Conservation (phyloP, 1,284 basidiomycete species). For the Tilletia horrida region DNA sequence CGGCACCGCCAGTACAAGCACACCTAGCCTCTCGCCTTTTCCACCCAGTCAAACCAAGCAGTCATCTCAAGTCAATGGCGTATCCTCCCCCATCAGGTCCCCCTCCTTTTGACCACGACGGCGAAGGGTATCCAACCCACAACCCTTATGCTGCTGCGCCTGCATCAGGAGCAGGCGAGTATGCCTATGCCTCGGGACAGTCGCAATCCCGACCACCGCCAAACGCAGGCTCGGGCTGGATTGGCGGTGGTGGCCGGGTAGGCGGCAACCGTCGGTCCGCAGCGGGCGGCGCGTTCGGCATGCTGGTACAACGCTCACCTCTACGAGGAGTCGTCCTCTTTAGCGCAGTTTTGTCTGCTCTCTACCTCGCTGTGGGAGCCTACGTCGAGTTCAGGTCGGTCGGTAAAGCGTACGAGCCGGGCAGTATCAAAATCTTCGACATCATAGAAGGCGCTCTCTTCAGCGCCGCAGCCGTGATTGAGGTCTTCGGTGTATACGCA, state of each 20-base stretch:
- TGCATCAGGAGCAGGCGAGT: neutral
- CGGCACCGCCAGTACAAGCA: too few relatives aligned
- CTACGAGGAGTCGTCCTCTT: constrained; percentile 44
- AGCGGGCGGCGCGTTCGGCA: neutral
- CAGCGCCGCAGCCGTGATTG: constrained; percentile 31
- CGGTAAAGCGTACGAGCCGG: constrained; percentile 25
- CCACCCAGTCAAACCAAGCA: too few relatives aligned
- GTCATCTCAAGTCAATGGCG: neutral
- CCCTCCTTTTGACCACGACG: neutral
- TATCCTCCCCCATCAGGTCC: constrained; percentile 1
- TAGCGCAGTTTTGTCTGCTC: constrained; percentile 37
- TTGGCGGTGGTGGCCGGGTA: neutral
- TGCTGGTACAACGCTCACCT: constrained; percentile 34
- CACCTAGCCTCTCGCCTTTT: too few relatives aligned
- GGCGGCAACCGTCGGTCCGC: neutral
- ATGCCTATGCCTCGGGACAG: neutral
- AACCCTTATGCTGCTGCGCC: constrained; percentile 1
- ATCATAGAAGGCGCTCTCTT: constrained; percentile 34
- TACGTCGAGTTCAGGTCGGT: constrained; percentile 34
- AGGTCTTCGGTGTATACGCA: constrained; percentile 35
- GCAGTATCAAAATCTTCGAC: constrained; percentile 36
- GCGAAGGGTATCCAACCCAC: constrained; percentile 14
- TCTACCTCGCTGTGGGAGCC: constrained; percentile 39
- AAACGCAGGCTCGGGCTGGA: neutral
- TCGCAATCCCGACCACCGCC: neutral